Evolutionary conservation across 306 rosid genomes (phyloP).

Genomic region (Quercus engelmannii): DNA sequence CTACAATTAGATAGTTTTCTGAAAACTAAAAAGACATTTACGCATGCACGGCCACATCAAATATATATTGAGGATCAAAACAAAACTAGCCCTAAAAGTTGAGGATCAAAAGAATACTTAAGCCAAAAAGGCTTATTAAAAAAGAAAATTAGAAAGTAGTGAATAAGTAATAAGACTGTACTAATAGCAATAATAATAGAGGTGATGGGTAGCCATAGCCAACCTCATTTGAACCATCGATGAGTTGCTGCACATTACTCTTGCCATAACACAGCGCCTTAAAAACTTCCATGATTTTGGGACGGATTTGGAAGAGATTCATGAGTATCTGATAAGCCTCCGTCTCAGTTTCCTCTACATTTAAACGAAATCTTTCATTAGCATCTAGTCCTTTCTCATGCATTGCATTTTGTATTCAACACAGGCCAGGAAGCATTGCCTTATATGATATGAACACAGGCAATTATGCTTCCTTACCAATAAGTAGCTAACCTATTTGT

Average conservation of each 20-base stretch:
- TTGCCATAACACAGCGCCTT: constrained; percentile 24
- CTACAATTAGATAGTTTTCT: too few species aligned
- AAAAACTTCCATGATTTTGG: constrained; percentile 17
- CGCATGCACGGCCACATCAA: too few species aligned
- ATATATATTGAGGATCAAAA: too few species aligned
- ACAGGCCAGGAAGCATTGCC: neutral
- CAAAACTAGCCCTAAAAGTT: too few species aligned
- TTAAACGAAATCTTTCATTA: neutral
- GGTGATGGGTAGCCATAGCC: neutral
- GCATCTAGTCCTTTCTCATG: neutral
- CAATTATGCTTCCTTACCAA: neutral
- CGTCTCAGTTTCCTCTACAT: constrained; percentile 21
- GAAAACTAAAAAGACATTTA: too few species aligned
- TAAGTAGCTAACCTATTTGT: constrained; percentile 18
- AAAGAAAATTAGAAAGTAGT: too few species aligned
- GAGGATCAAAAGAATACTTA: too few species aligned
- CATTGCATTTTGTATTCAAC: neutral
- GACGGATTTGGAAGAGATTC: constrained; percentile 15
- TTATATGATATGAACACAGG: neutral
- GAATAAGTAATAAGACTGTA: too few species aligned
- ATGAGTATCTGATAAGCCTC: neutral
- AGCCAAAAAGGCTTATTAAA: too few species aligned
- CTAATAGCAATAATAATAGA: neutral
- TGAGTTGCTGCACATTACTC: neutral
- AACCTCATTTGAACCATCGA: constrained; percentile 10